Evolutionary conservation across 768 basidiomycete species (phyloP), one percentile per base, ranked within the genome.

Genomic region (Cystobasidium tubakii): DNA sequence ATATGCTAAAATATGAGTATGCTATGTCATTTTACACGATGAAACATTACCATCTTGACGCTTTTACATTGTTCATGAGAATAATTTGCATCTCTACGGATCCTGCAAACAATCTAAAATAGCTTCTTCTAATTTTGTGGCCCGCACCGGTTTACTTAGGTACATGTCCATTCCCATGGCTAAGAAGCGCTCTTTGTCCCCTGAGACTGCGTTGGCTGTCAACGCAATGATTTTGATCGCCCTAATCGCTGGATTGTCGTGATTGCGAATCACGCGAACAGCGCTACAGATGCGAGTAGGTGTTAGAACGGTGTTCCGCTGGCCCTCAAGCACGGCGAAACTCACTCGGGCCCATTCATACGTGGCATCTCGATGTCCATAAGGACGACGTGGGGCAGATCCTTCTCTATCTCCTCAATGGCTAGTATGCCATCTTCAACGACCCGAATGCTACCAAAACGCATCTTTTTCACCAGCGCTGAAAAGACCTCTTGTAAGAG

Each of bases 121-220:
- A 9, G 69, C 69, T 12, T 23, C 27, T 31, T 71, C 69, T 21
- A 71, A 39, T 15, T 46, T 29, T 1, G 54, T 6, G 13, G 72
- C 66, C 3, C 76, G 55, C 0, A 77, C 74, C 1, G 76, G 76
- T 25, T 78, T 78, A 17, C 73, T 60, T 6, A 78, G 54, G 50
- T 78, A 78, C 7, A 36, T 17, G 46, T 82, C 82, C 88, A 88
- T 88, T 71, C 88, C 88, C 23, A 87, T 87, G 76, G 87, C 85
- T 79, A 89, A 80, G 79, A 87, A 89, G 62, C 88, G 83, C 78
- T 89, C 88, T 46, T 87, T 83, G 78, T 89, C 88, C 77, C 92
- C 92, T 76, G 91, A 90, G 90, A 93, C 96, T 66, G 93, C 94
- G 81, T 95, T 92, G 1, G 94, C 95, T 0, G 95, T 97, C 55